Evolutionary conservation across 331 rosid species (phyloP), one percentile per base, ranked within the genome.

Genomic region (Saraca asoca): DNA sequence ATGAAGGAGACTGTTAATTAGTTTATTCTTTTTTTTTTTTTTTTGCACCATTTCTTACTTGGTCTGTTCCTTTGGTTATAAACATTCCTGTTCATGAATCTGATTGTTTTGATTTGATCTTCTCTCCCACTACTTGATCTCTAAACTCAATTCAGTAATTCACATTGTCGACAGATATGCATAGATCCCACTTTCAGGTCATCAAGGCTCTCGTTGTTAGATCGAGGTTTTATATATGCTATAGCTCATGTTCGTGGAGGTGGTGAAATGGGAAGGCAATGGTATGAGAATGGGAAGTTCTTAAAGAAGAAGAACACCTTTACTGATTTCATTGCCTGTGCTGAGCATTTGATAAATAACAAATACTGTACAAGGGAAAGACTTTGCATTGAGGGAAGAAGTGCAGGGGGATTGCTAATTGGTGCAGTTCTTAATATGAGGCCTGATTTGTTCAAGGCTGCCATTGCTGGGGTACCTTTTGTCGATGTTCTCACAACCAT

Each of bases 251-350:
- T 93, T 62, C 95, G 91, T 50, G 96, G 98, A 31, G 96, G 98
- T 72, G 96, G 96, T 74, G 96, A 93, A 78, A 87, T 89, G 94
- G 98, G 98, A 72, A 90, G 98, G 81, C 89, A 81, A 82, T 93
- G 96, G 95, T 89, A 93, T 69, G 95, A 89, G 85, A 82, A 87
- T 74, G 98, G 98, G 77, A 93, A 93, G 78, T 70, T 87, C 13
- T 64, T 89, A 79, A 90, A 84, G 81, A 93, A 93, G 81, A 87
- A 81, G 65, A 89, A 93, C 72, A 89, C 95, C 29, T 89, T 89
- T 73, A 90, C 90, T 6, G 95, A 93, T 77, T 93, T 90, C 75
- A 90, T 90, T 82, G 91, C 94, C 49, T 84, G 78, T 64, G 98
- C 96, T 50, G 95, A 93, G 71, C 81, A 84, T 82, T 82, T 93